Evolutionary conservation across 768 basidiomycete species (phyloP), one percentile per base, ranked within the genome.

Genomic region (Boletus subparvulus): DNA sequence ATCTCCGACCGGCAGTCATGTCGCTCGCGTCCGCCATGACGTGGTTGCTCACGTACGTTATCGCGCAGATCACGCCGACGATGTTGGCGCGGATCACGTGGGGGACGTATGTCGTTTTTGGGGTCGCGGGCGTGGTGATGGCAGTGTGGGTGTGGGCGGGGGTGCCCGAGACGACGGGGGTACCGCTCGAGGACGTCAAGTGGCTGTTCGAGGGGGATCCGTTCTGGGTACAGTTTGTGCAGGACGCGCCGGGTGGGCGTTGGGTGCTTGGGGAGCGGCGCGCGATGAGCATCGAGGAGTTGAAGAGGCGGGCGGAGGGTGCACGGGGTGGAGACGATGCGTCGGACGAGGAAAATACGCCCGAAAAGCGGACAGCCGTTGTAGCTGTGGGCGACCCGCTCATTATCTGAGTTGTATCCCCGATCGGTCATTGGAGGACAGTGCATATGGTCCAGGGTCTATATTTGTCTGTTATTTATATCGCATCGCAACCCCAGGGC

Each of bases 91-190:
- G 21, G 37, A 68, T 72, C 32, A 53, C 41, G 14, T 70, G 63
- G 56, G 69, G 69, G 24, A 75, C 74, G 44, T 75, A 67, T 52
- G 43, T 73, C 26, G 56, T 72, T 17, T 75, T 75, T 50, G 74
- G 74, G 2, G 42, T 66, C 26, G 66, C 63, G 40, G 66, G 67
- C 17, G 30, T 72, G 2, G 44, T 62, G 53, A 72, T 77, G 67
- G 65, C 65, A 43, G 56, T 48, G 16, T 78, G 66, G 73, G 69
- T 65, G 39, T 72, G 73, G 65, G 58, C 61, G n/a, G 69, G 71
- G 48, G 65, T 78, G 8, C 77, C 77, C 0, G 77, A 78, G 64
- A 78, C 77, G 46, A 74, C 63, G 17, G 72, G 74, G 13, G 68
- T 74, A 24, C 69, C 73, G 36, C 67, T 77, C 30, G 76, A 77